Evolutionary conservation across 345 rosid species (phyloP), one percentile per base, ranked within the genome.

Genomic region (Euphorbia lathyris): DNA sequence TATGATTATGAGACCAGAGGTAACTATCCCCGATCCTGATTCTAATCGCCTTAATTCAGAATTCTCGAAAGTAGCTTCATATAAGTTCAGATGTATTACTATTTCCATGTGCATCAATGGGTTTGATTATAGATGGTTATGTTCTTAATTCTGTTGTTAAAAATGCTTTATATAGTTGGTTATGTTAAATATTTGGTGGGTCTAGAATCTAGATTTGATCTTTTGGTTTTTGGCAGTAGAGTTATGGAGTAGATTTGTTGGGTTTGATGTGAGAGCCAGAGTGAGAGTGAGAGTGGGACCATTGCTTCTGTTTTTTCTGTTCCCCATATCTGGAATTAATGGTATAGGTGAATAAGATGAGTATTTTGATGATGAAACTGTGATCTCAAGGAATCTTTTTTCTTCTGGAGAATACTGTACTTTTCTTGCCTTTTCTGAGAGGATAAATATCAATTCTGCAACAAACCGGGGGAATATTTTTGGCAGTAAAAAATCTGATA

Each of bases 271-370:
- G 78, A 74, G 81, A 65, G 89, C 34, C 53, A 59, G 73, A 67
- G 78, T 65, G 78, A 74, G 81, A 65, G 89, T 47, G 60, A 59
- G 73, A 67, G 80, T 87, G 92, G 96, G 96, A 79, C 96, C 96
- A 63, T 70, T 76, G 7, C 56, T 60, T 80, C 80, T 82, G 81
- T 81, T 70, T 62, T 38, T 71, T 65, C 57, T 84, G 71, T 79
- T 63, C 80, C 84, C 80, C 77, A 48, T 71, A 79, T 76, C 74
- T 75, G 65, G 77, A 77, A 73, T 74, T 80, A 69, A 82, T 77
- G 86, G 74, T 69, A 32, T 73, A 27, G 66, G 62, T 76, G 75
- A 69, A 58, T 38, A 73, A 53, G 59, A 69, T 48, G 65, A 38
- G 38, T 70, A 29, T n/a, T 65, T 73, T 74, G 78, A 63, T 70